These are phyloP conservation scores for Coemansia sp. DNA, from an alignment of 192 early-diverging fungal species.

Conservation along the genomic window DNA sequence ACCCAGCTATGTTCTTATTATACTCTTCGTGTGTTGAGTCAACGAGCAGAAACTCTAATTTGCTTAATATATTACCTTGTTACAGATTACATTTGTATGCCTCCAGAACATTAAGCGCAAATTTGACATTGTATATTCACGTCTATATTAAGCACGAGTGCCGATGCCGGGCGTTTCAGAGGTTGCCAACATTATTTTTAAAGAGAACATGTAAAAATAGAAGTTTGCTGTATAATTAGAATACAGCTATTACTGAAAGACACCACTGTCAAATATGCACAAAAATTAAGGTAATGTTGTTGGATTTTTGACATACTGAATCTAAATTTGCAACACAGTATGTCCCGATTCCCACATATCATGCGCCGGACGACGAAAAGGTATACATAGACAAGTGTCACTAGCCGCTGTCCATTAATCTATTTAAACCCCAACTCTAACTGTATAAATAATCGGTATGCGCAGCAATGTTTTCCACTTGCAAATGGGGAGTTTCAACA, in stretches of 20 bases:
- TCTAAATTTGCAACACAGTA: too few species aligned
- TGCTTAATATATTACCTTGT: too few species aligned
- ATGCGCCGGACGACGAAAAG: neutral
- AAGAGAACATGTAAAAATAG: neutral
- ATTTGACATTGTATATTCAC: too few species aligned
- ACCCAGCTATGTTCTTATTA: too few species aligned
- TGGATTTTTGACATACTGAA: neutral
- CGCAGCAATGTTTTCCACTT: neutral
- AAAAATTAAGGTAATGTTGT: neutral
- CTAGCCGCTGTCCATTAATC: neutral
- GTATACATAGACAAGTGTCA: constrained; percentile 5
- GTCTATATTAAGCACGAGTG: too few species aligned
- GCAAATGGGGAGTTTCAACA: neutral
- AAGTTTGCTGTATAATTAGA: neutral
- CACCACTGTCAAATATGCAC: neutral
- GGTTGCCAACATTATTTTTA: neutral
- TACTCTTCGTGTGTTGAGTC: too few species aligned
- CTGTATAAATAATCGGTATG: neutral
- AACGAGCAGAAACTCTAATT: too few species aligned
- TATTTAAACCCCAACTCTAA: neutral
- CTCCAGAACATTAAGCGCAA: too few species aligned
- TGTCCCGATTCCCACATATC: neutral
- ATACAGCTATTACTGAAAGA: neutral
- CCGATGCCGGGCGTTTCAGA: neutral
- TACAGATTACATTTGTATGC: too few species aligned